These are phyloP conservation scores for Mucor velutinosus DNA, from an alignment of 371 early-diverging fungal species.

Conservation along the genomic window DNA sequence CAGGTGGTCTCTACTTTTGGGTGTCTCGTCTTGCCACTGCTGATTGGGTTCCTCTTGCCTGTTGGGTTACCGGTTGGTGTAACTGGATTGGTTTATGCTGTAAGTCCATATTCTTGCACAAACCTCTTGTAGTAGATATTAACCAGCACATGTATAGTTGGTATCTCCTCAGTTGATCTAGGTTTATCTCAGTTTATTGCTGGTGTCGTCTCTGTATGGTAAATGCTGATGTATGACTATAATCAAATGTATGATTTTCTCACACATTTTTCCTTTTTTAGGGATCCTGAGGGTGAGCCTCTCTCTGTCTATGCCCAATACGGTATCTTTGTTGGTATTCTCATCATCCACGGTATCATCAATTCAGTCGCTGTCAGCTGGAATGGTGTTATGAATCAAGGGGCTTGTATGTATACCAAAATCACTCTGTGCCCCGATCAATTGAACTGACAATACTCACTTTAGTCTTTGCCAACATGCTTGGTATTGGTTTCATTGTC, in stretches of 20 bases:
- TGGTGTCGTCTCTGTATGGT: conserved; percentile 52
- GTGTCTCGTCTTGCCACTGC: conserved; percentile 54
- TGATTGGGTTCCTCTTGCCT: conserved; percentile 61
- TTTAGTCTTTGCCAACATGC: conserved; percentile 47
- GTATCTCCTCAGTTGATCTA: conserved; percentile 54
- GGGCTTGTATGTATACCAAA: conserved; percentile 39
- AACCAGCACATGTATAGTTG: conserved; percentile 36
- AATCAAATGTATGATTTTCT: conserved; percentile 16
- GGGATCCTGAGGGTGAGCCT: conserved; percentile 34
- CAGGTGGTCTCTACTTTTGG: conserved; percentile 76
- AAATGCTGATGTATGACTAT: conserved; percentile 5
- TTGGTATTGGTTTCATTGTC: conserved; percentile 57
- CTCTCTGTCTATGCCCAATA: conserved; percentile 50
- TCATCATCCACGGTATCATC: conserved; percentile 51
- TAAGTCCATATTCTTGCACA: conserved; percentile 4
- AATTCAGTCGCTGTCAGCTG: conserved; percentile 57
- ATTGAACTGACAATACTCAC: not conserved
- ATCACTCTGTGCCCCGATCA: not conserved
- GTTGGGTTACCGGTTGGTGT: conserved; percentile 69
- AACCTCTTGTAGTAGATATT: not conserved
- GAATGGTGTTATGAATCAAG: conserved; percentile 55
- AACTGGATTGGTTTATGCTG: conserved; percentile 61
- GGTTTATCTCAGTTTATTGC: conserved; percentile 61
- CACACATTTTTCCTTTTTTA: conserved; percentile 13
- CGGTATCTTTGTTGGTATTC: conserved; percentile 51